These are phyloP conservation scores for grape (Vitis vinifera) DNA, from an alignment of 164 flowering plant species.

Conservation along the genomic window ASM3070453v1 NC_081812.1:17105501-17106000, in stretches of 20 bases:
- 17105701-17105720: constrained; percentile 61
- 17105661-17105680: constrained; percentile 81
- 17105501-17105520: constrained; percentile 32
- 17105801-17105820: constrained; percentile 36
- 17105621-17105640: constrained; percentile 43
- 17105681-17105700: constrained; percentile 74
- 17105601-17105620: constrained; percentile 37
- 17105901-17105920: constrained; percentile 35
- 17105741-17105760: constrained; percentile 80
- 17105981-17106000: constrained; percentile 49
- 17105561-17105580: constrained; percentile 74
- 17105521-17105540: constrained; percentile 39
- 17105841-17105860: constrained; percentile 80
- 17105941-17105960: constrained; percentile 56
- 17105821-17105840: constrained; percentile 55
- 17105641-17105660: constrained; percentile 74
- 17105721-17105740: constrained; percentile 58
- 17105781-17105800: constrained; percentile 48
- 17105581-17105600: constrained; percentile 55
- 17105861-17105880: constrained; percentile 42
- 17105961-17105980: constrained; percentile 62
- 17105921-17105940: constrained; percentile 35
- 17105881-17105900: constrained; percentile 36
- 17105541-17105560: constrained; percentile 60
- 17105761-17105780: constrained; percentile 89